These are phyloP conservation scores for Phytopythium montanum DNA, from an alignment of 352 stramenopile species.

Conservation along the genomic window DNA sequence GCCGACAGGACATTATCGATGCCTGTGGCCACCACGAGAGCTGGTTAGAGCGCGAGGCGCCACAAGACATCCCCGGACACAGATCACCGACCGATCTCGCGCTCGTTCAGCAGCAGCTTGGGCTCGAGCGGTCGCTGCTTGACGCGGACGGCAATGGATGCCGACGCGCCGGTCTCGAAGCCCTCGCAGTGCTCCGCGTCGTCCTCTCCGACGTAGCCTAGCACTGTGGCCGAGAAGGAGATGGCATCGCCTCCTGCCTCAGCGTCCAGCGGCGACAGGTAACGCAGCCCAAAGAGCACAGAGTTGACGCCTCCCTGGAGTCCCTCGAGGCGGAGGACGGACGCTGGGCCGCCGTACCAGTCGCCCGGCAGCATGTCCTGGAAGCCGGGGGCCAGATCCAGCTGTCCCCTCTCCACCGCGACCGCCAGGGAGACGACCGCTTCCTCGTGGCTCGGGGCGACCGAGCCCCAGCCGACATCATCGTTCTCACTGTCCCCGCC, in stretches of 20 bases:
- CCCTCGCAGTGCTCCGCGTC: background rate
- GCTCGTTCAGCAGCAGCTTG: background rate
- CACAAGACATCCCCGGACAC: background rate
- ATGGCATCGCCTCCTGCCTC: background rate
- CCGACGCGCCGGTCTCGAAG: background rate
- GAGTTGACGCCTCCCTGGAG: conserved; percentile 3
- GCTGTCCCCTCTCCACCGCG: background rate
- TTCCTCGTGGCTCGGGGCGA: background rate
- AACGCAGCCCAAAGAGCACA: conserved; percentile 1
- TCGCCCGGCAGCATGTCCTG: background rate
- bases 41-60: background rate
- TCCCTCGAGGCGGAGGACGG: background rate
- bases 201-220: background rate
- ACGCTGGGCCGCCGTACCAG: background rate
- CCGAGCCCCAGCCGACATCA: background rate
- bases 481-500: background rate
- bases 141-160: background rate
- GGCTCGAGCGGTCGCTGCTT: background rate
- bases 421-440: conserved; percentile 1
- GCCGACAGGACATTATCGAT: background rate
- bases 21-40: background rate
- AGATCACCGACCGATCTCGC: background rate
- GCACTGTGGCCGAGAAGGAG: background rate
- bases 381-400: conserved; percentile 2
- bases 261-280: background rate